A percentile compares a stretch with the other conserved stretches of the same genome.
Evolutionary conservation across 768 basidiomycete species (phyloP).

Genomic region (Amanita pseudoporphyria): DNA sequence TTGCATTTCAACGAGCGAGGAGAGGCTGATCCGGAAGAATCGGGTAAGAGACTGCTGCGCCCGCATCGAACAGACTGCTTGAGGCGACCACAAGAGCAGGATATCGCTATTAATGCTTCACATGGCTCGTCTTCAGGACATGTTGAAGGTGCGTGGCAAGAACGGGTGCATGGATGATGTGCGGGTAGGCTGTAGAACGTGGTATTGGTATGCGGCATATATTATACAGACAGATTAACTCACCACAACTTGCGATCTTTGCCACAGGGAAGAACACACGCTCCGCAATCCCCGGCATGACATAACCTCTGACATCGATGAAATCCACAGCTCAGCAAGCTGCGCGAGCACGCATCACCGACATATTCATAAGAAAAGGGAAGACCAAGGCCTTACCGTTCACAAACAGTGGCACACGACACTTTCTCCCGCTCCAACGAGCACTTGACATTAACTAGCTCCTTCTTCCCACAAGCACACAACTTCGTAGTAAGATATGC

Average conservation of each 20-base stretch:
- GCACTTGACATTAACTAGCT: slow-evolving; percentile 72
- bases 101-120: slow-evolving; percentile 49
- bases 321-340: slow-evolving; percentile 74
- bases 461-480: slow-evolving; percentile 88
- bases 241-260: slow-evolving; percentile 83
- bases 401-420: slow-evolving; percentile 77
- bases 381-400: slow-evolving; percentile 32
- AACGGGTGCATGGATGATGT: slow-evolving; percentile 63
- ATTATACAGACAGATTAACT: slow-evolving; percentile 14
- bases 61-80: slow-evolving; percentile 70
- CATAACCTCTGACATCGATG: slow-evolving; percentile 81
- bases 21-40: slow-evolving; percentile 16
- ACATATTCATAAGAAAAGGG: neutral
- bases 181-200: slow-evolving; percentile 44
- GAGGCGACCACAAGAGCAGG: slow-evolving; percentile 80
- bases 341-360: slow-evolving; percentile 15
- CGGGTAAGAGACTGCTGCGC: slow-evolving; percentile 28
- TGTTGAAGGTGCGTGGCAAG: slow-evolving; percentile 83
- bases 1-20: slow-evolving; percentile 45
- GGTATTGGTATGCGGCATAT: neutral
- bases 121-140: slow-evolving; percentile 83
- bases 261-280: slow-evolving; percentile 70
- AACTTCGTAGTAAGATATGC: slow-evolving; percentile 65
- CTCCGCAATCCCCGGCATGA: slow-evolving; percentile 75
- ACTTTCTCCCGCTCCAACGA: slow-evolving; percentile 71